These are phyloP conservation scores for Athelia psychrophila DNA, from an alignment of 1,284 basidiomycete genomes.

Conservation along the genomic window DNA sequence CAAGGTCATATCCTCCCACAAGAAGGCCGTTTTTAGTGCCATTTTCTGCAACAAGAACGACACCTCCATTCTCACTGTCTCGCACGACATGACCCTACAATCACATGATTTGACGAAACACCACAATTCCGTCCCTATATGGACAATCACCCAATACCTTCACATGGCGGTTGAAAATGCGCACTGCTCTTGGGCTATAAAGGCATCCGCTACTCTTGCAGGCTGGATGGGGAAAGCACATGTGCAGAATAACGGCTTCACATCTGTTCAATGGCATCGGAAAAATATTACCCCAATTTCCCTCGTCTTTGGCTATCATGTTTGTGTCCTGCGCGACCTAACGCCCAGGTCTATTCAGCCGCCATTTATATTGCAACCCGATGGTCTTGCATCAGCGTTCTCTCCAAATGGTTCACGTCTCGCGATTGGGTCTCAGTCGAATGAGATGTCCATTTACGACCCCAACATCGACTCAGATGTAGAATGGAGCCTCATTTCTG, in stretches of 20 bases:
- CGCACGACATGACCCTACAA: constrained; percentile 12
- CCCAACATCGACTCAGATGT: neutral
- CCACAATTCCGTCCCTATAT: constrained; percentile 11
- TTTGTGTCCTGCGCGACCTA: neutral
- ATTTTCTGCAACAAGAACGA: neutral
- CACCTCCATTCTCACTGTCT: constrained; percentile 12
- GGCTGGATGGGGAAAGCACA: constrained; percentile 15
- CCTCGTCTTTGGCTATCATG: neutral
- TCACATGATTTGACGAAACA: constrained; percentile 11
- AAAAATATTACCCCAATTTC: neutral
- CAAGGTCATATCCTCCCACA: constrained; percentile 12
- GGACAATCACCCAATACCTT: constrained; percentile 5
- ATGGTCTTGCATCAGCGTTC: neutral
- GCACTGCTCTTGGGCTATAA: constrained; percentile 15
- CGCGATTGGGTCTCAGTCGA: neutral
- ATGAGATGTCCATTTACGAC: neutral
- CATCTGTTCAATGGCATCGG: neutral
- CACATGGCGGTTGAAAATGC: constrained; percentile 10
- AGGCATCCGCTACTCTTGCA: constrained; percentile 9
- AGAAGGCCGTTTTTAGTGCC: constrained; percentile 8
- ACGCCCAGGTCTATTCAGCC: neutral
- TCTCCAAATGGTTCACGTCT: neutral
- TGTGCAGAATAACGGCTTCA: neutral
- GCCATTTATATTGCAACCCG: neutral
- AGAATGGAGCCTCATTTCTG: neutral